Evolutionary conservation across 768 basidiomycete genomes (phyloP), one percentile per base, ranked within the genome.

Genomic region (Boletellus emodensis): DNA sequence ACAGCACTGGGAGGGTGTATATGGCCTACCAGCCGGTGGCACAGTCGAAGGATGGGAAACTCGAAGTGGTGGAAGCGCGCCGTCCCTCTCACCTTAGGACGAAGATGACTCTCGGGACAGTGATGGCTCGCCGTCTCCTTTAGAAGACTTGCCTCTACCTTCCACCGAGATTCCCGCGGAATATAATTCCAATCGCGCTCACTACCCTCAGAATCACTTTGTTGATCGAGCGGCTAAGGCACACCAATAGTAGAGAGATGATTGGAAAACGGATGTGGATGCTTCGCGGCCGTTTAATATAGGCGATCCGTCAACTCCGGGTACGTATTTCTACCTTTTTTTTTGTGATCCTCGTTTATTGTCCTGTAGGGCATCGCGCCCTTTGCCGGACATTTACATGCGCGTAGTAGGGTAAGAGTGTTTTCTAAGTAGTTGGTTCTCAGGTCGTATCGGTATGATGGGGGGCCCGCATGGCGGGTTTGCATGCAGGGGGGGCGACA

Each of bases 1-100:
- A 14, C 82, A 91, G 53, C 90, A 91, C 59, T 91, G 89, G 89
- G 79, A 87, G 60, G 86, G 86, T 1, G 79, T 79, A n/a, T 80
- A 80, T 54, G 83, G 75, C 8, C 63, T 75, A 22, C 77, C 78
- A 24, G 64, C 73, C n/a, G 78, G 81, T 26, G 71, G 68, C 49
- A 74, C 72, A 1, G 63, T 73, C 7, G 70, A 74, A 41, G 67
- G 72, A 32, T 72, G 74, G 63, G 74, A 76, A 40, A 69, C 67
- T 38, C 71, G 71, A 46, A 79, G 77, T 35, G 75, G 71, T 53
- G 81, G 79, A 56, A 87, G 79, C 61, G 80, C 82, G 1, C 81
- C 84, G 0, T 86, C 85, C 1, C 74, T 87, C 34, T 88, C 86
- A 1, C 81, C 85, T 8, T 73, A 82, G 53, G 82, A 80, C 3